phyloP scores from a whole-genome alignment of 495 filamentous ascomycete species.

The Neurospora sp. region DNA sequence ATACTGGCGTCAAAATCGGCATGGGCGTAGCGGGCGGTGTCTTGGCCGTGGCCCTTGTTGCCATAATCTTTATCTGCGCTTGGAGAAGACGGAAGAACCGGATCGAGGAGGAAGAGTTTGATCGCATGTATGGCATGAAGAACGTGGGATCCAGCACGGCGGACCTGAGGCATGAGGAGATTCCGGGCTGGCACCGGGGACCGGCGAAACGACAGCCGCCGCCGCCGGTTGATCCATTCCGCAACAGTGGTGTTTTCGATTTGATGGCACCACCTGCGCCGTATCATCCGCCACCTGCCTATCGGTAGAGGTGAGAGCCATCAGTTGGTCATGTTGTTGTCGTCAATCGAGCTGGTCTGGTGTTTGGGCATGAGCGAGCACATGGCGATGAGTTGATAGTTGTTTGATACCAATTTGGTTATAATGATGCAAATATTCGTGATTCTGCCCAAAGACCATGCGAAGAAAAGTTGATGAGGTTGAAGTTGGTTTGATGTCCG shows the following conservation, averaged over 20 bases:
- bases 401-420: neutral
- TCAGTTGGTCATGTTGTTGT: neutral
- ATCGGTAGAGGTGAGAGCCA: slow-evolving; percentile 2
- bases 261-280: slow-evolving; percentile 7
- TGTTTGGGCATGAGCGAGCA: neutral
- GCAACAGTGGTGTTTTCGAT: neutral
- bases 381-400: neutral
- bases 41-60: slow-evolving; percentile 6
- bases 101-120: slow-evolving; percentile 20
- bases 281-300: slow-evolving; percentile 11
- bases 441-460: neutral
- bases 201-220: slow-evolving; percentile 8
- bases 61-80: slow-evolving; percentile 10
- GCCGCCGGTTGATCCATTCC: slow-evolving; percentile 6
- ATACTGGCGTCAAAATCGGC: slow-evolving; percentile 13
- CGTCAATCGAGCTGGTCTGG: neutral
- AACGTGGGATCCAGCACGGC: slow-evolving; percentile 5
- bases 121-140: slow-evolving; percentile 19
- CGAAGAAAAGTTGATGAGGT: neutral
- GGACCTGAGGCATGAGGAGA: slow-evolving; percentile 8
- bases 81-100: slow-evolving; percentile 13
- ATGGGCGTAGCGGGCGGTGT: slow-evolving; percentile 15
- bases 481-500: neutral
- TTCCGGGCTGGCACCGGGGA: slow-evolving; percentile 25
- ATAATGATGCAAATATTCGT: neutral